Evolutionary conservation across 768 basidiomycete genomes (phyloP).

Genomic region (Phanerodontia chrysosporium): DNA sequence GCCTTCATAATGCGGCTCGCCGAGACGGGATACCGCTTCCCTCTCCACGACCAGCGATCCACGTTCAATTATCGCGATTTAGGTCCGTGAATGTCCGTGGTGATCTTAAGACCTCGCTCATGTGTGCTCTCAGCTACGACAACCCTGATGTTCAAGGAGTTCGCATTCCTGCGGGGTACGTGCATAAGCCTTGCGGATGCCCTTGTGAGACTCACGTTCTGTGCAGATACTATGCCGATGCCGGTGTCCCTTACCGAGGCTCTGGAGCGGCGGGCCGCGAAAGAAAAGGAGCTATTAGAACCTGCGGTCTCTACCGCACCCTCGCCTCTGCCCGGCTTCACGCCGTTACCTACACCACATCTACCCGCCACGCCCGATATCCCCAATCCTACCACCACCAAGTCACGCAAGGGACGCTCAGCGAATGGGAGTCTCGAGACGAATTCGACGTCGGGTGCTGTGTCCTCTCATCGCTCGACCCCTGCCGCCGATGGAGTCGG

Average conservation of each 20-base stretch:
- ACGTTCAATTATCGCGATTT: slow-evolving; percentile 69
- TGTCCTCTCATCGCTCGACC: not conserved
- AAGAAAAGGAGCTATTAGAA: slow-evolving; percentile 53
- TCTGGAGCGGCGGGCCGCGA: slow-evolving; percentile 47
- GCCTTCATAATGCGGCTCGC: slow-evolving; percentile 79
- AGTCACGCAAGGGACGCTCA: not conserved
- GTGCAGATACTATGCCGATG: slow-evolving; percentile 61
- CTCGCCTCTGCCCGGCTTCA: not conserved
- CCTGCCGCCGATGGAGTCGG: not conserved
- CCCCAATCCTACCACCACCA: not conserved
- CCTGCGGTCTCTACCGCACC: slow-evolving; percentile 23
- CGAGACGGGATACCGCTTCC: slow-evolving; percentile 64
- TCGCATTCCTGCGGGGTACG: slow-evolving; percentile 67
- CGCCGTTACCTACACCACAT: not conserved
- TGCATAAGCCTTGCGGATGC: not conserved
- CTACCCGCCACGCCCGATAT: not conserved
- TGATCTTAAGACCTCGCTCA: slow-evolving; percentile 7
- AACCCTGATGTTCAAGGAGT: slow-evolving; percentile 59
- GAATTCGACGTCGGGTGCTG: not conserved
- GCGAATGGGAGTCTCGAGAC: not conserved
- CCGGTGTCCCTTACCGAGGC: slow-evolving; percentile 59
- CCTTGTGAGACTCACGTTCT: not conserved
- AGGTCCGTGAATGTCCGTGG: slow-evolving; percentile 42
- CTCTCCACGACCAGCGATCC: slow-evolving; percentile 52
- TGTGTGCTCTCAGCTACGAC: slow-evolving; percentile 42